Conservation (phyloP, 225 moss, liverwort and hornwort genomes). For the Marchantia polymorpha region DNA sequence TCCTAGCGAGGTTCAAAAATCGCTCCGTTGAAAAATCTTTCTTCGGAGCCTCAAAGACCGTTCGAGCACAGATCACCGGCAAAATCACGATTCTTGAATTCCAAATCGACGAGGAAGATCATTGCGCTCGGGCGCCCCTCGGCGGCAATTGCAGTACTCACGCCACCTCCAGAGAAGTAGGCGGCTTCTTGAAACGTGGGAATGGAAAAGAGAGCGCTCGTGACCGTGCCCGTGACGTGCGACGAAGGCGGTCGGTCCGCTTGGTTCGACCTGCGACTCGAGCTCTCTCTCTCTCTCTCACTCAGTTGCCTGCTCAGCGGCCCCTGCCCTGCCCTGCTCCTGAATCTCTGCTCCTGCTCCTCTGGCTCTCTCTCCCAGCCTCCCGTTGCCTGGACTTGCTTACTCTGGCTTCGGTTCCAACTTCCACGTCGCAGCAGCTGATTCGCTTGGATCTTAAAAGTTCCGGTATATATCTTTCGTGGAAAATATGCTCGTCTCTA, state of each 20-base stretch:
- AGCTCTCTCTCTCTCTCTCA: background rate
- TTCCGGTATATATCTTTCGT: background rate
- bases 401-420: conserved; percentile 2
- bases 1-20: background rate
- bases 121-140: background rate
- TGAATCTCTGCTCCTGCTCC: background rate
- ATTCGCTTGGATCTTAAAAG: background rate
- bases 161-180: background rate
- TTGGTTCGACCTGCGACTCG: background rate
- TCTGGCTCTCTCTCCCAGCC: conserved; percentile 4
- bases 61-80: background rate
- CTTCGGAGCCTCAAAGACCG: background rate
- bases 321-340: background rate
- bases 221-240: background rate
- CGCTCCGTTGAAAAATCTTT: background rate
- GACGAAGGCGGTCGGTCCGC: background rate
- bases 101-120: background rate
- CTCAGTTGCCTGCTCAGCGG: background rate
- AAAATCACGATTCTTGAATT: background rate
- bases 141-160: background rate
- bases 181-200: background rate
- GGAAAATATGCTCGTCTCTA: background rate
- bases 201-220: background rate
- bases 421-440: conserved; percentile 16
- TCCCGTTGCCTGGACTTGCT: background rate